These are phyloP conservation scores for Macroventuria anomochaeta DNA, from an alignment of 2,329 filamentous ascomycete genomes.

Conservation along the genomic window DNA sequence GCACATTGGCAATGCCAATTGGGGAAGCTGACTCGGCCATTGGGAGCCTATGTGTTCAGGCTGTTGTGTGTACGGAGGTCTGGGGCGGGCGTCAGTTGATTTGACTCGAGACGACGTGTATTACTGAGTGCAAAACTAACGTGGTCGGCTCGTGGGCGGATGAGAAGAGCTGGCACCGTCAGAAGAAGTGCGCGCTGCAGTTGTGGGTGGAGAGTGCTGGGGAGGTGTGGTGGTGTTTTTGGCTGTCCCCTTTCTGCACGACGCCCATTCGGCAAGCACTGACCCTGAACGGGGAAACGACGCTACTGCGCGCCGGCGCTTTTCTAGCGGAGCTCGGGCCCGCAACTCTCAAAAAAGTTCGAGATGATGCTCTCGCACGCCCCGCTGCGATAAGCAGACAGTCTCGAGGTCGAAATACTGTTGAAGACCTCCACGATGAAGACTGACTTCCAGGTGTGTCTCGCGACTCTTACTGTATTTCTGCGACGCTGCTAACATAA, in stretches of 20 bases:
- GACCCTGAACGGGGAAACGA: constrained; percentile 45
- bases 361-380: constrained; percentile 29
- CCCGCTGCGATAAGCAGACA: constrained; percentile 31
- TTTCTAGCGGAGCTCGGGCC: constrained; percentile 33
- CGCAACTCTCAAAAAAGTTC: constrained; percentile 45
- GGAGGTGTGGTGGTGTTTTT: constrained; percentile 31
- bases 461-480: constrained; percentile 29
- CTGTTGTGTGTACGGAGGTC: constrained; percentile 28
- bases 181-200: constrained; percentile 7
- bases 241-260: constrained; percentile 50
- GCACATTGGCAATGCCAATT: constrained; percentile 77
- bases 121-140: constrained; percentile 9
- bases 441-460: constrained; percentile 90
- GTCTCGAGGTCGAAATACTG: not conserved
- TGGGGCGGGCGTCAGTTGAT: constrained; percentile 31
- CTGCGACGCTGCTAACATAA: constrained; percentile 32
- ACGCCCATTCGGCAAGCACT: constrained; percentile 48
- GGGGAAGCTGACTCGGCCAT: constrained; percentile 71
- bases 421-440: constrained; percentile 71
- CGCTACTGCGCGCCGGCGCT: constrained; percentile 34
- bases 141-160: not conserved
- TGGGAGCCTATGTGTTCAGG: constrained; percentile 34
- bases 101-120: not conserved
- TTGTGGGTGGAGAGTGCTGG: constrained; percentile 16
- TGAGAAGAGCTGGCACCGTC: constrained; percentile 8